phyloP scores from a whole-genome alignment of 768 basidiomycete genomes.

The Pleurotus sapidus region DNA sequence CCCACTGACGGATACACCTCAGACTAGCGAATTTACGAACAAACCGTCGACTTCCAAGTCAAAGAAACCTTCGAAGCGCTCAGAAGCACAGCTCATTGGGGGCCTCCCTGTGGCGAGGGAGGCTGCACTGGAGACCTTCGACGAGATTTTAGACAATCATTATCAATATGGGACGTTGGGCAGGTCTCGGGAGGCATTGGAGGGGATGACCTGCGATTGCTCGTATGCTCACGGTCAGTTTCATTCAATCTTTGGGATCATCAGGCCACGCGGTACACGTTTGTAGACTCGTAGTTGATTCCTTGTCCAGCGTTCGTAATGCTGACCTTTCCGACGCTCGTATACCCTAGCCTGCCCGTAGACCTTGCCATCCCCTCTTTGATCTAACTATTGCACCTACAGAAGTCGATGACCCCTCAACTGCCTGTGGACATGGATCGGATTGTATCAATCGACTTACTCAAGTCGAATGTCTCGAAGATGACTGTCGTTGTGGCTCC shows the following conservation, averaged over 20 bases:
- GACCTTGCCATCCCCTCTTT: constrained; percentile 20
- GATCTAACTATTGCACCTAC: constrained; percentile 20
- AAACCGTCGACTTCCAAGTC: constrained; percentile 16
- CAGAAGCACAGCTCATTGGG: constrained; percentile 67
- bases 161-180: constrained; percentile 89
- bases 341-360: constrained; percentile 7
- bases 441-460: constrained; percentile 98
- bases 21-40: not conserved
- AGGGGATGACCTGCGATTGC: constrained; percentile 97
- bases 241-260: constrained; percentile 5
- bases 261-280: not conserved
- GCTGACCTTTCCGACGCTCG: not conserved
- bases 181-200: constrained; percentile 82
- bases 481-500: constrained; percentile 79
- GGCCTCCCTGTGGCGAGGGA: constrained; percentile 77
- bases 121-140: constrained; percentile 70
- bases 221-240: constrained; percentile 76
- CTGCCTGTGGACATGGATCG: constrained; percentile 81
- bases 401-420: constrained; percentile 59
- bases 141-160: constrained; percentile 70
- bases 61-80: constrained; percentile 33
- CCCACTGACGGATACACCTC: constrained; percentile 21
- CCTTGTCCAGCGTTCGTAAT: not conserved
- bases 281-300: not conserved
- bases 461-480: constrained; percentile 92